Percentiles rank a stretch among this genome's conserved stretches.
Evolutionary conservation across 2,329 filamentous ascomycete genomes (phyloP).

Genomic region (Aspergillus unguis): DNA sequence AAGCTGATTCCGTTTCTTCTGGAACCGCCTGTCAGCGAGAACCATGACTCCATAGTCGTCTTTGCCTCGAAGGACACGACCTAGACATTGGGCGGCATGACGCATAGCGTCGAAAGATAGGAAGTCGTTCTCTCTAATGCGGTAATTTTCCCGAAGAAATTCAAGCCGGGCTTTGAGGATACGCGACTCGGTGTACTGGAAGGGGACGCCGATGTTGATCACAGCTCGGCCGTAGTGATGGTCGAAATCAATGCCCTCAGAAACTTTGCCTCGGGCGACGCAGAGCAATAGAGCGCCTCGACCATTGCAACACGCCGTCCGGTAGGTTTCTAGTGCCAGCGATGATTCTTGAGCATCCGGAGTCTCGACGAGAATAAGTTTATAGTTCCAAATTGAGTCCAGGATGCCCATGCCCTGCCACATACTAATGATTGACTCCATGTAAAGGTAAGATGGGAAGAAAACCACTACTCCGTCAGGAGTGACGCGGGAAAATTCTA

Average conservation of each 20-base stretch:
- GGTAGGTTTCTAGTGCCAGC: constrained; percentile 90
- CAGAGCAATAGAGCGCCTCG: constrained; percentile 89
- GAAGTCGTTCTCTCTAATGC: constrained; percentile 95
- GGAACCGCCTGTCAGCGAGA: constrained; percentile 86
- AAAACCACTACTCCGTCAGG: constrained; percentile 99
- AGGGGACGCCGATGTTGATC: constrained; percentile 92
- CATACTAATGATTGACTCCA: constrained; percentile 98
- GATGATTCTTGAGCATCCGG: constrained; percentile 97
- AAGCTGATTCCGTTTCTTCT: constrained; percentile 83
- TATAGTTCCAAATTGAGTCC: constrained; percentile 98
- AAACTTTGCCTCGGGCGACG: constrained; percentile 94
- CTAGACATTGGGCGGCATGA: constrained; percentile 95
- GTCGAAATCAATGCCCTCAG: constrained; percentile 98
- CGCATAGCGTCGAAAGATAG: constrained; percentile 98
- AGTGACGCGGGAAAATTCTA: constrained; percentile 93
- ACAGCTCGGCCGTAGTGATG: constrained; percentile 97
- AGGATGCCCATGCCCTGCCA: constrained; percentile 99
- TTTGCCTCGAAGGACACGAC: constrained; percentile 89
- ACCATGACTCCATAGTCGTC: constrained; percentile 99
- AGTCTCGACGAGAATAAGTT: constrained; percentile 95
- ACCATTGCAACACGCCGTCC: constrained; percentile 95
- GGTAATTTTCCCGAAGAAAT: constrained; percentile 94
- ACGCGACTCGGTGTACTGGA: constrained; percentile 96
- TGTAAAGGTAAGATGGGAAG: constrained; percentile 97
- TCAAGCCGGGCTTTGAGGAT: constrained; percentile 94